Conservation (phyloP, 2,329 filamentous ascomycete species). For the Xylaria sp. region DNA sequence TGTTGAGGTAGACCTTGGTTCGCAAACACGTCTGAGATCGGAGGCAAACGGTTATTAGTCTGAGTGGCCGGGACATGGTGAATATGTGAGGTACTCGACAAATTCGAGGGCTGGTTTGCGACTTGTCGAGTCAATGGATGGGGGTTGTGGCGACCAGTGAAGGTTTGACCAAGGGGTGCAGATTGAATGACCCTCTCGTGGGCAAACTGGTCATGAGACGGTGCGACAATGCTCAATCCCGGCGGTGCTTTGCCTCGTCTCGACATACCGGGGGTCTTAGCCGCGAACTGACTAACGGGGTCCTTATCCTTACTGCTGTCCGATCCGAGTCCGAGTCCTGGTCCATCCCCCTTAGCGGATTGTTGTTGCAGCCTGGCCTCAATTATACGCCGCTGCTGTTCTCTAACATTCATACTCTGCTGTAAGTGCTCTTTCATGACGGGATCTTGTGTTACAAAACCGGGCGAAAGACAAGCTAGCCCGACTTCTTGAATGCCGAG, state of each 20-base stretch:
- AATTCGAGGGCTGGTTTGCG: conserved; percentile 73
- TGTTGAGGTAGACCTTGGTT: conserved; percentile 64
- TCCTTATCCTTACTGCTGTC: conserved; percentile 51
- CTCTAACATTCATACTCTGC: conserved; percentile 84
- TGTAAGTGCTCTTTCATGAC: conserved; percentile 93
- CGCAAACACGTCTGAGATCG: conserved; percentile 88
- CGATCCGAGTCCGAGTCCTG: conserved; percentile 53
- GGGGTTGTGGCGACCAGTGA: conserved; percentile 80
- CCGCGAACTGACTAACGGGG: conserved; percentile 44
- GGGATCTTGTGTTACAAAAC: conserved; percentile 95
- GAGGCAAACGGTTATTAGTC: conserved; percentile 85
- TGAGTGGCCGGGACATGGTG: conserved; percentile 84
- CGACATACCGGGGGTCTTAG: conserved; percentile 67
- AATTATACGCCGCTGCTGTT: conserved; percentile 92
- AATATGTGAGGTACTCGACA: conserved; percentile 82
- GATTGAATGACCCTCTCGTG: conserved; percentile 95
- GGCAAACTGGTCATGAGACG: conserved; percentile 85
- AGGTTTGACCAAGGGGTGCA: conserved; percentile 88
- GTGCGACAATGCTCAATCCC: conserved; percentile 89
- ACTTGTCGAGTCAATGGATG: conserved; percentile 72
- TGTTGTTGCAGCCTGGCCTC: conserved; percentile 86
- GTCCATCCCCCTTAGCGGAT: conserved; percentile 71
- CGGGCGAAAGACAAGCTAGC: conserved; percentile 87
- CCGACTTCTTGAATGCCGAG: conserved; percentile 88
- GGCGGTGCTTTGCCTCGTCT: conserved; percentile 76